Evolutionary conservation across 257 asterid species (phyloP).

Genomic region (Lantana camara): DNA sequence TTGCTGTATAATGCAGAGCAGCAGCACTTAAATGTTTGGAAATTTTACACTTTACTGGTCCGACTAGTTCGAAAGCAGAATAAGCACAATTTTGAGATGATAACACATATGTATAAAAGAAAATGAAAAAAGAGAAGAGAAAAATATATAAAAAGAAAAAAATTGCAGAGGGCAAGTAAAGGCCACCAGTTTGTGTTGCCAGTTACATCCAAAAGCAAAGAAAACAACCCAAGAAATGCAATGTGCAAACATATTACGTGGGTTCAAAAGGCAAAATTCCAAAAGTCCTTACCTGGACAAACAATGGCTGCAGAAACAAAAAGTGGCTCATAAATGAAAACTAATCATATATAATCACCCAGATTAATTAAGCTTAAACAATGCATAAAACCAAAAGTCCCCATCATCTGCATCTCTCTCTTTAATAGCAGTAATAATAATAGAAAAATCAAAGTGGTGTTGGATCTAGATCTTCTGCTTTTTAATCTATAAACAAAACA

Average conservation of each 20-base stretch:
- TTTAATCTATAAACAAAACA: conserved; percentile 73
- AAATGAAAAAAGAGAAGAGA: neutral
- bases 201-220: conserved; percentile 23
- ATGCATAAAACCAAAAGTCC: neutral
- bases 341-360: conserved; percentile 1
- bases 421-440: conserved; percentile 48
- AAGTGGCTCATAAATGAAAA: conserved; percentile 20
- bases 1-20: neutral
- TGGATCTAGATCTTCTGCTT: conserved; percentile 84
- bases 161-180: conserved; percentile 17
- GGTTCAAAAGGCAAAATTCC: conserved; percentile 34
- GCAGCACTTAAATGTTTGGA: too few relatives aligned
- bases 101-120: too few relatives aligned
- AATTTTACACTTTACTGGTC: too few relatives aligned
- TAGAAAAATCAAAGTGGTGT: conserved; percentile 55
- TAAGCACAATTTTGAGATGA: too few relatives aligned
- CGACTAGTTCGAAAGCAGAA: too few relatives aligned
- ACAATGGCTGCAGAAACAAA: conserved; percentile 44
- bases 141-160: neutral
- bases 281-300: conserved; percentile 32
- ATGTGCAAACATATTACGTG: conserved; percentile 22
- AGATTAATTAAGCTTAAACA: too few relatives aligned
- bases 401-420: conserved; percentile 53
- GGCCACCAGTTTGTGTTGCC: conserved; percentile 37
- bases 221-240: conserved; percentile 24